These are phyloP conservation scores for Malassezia sympodialis DNA, from an alignment of 1,284 basidiomycete genomes.

Conservation along the genomic window DNA sequence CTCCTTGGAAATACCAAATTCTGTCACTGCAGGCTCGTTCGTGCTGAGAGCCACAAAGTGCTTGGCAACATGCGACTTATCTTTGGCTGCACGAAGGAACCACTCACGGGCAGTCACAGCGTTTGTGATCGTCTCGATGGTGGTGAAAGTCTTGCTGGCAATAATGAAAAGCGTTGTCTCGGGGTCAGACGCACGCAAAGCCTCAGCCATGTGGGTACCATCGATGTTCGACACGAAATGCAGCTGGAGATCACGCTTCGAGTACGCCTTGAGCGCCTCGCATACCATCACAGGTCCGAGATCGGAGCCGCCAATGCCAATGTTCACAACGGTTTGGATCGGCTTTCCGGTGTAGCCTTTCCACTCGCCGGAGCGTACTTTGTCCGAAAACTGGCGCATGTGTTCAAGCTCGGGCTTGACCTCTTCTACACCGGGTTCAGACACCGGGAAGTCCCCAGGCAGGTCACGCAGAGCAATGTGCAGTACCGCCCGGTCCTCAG, in stretches of 20 bases:
- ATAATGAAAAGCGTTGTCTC: conserved; percentile 95
- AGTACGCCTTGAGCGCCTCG: conserved; percentile 87
- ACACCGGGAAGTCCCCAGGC: conserved; percentile 56
- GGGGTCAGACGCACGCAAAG: conserved; percentile 68
- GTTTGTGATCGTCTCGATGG: conserved; percentile 98
- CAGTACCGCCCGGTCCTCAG: conserved; percentile 88
- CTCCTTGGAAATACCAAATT: conserved; percentile 79
- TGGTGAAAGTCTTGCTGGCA: conserved; percentile 96
- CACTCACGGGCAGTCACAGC: conserved; percentile 84
- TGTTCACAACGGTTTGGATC: conserved; percentile 92
- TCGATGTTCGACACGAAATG: conserved; percentile 98
- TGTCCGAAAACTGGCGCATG: conserved; percentile 79
- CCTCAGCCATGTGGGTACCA: conserved; percentile 91
- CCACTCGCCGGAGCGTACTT: conserved; percentile 75
- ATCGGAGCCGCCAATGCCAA: conserved; percentile 96
- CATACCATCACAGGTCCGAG: conserved; percentile 97
- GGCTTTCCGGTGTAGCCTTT: conserved; percentile 94
- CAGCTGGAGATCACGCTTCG: conserved; percentile 73
- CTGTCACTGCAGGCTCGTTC: conserved; percentile 84
- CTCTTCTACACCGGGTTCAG: conserved; percentile 69
- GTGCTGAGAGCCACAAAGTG: conserved; percentile 98
- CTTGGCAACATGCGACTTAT: conserved; percentile 84
- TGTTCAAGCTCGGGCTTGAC: conserved; percentile 75
- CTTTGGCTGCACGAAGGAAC: conserved; percentile 68
- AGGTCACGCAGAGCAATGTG: conserved; percentile 89